Evolutionary conservation across 352 stramenopile species (phyloP).

Genomic region (Globisporangium rhizosaccharum): DNA sequence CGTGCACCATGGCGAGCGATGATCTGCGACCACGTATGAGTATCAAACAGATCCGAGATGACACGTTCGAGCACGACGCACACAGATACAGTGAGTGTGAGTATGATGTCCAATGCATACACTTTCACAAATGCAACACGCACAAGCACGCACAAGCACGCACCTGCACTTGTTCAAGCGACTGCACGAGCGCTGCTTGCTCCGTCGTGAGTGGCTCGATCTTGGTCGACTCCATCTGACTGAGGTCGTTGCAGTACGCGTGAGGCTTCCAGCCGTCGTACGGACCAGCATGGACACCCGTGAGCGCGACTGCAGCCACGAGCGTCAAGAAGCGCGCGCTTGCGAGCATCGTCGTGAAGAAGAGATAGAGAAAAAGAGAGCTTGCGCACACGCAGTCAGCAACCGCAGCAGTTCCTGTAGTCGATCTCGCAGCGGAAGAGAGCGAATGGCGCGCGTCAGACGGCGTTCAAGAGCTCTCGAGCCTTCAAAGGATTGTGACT

Average conservation of each 20-base stretch:
- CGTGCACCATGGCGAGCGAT: slow-evolving; percentile 75
- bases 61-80: not conserved
- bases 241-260: slow-evolving; percentile 74
- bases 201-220: slow-evolving; percentile 57
- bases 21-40: slow-evolving; percentile 20
- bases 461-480: not conserved
- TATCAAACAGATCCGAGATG: too few species aligned
- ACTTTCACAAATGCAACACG: not conserved
- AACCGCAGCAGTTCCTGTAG: not conserved
- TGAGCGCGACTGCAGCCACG: slow-evolving; percentile 10
- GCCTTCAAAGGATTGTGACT: not conserved
- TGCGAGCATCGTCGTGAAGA: not conserved
- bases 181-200: slow-evolving; percentile 53
- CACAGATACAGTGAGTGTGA: not conserved
- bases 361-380: not conserved
- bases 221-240: slow-evolving; percentile 45
- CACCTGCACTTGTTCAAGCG: slow-evolving; percentile 78
- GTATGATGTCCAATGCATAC: not conserved
- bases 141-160: not conserved
- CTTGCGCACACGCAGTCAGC: not conserved
- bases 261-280: slow-evolving; percentile 80
- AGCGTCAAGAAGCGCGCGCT: slow-evolving; percentile 22
- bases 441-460: slow-evolving; percentile 3
- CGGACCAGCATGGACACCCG: slow-evolving; percentile 20
- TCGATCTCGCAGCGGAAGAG: not conserved